Base-by-base conservation (phyloP, 306 rosid species). In the Arachis stenosperma region DNA sequence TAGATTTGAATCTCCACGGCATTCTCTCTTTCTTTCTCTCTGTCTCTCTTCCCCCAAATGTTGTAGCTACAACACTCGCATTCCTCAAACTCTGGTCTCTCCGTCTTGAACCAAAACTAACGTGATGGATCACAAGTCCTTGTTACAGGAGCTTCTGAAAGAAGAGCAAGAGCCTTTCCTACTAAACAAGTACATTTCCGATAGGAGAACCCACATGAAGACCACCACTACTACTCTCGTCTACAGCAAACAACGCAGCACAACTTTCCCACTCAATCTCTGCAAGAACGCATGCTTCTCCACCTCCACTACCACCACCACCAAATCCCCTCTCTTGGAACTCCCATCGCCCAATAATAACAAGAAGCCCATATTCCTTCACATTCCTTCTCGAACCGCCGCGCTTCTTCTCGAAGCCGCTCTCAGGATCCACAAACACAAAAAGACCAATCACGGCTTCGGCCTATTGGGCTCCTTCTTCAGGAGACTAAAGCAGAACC, bases 381-480 rank as follows among this genome's bases (percentile, higher is more conserved):
- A 87, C n/a, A 79, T 93, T 57, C 96, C 98, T 6, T 84, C 96
- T 3, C 53, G 86, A 78, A 94, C 96, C 0, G 91, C 99, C 0
- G 43, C 96, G 8, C 79, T 94, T 33, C 98, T 94, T 57, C 89
- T 94, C 0, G 96, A 95, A 79, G 96, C 99, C 22, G 90, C 99
- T 57, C 81, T 88, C 27, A 84, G 90, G 82, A 88, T 95, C 86
- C 99, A 90, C 13, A 94, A 91, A 61, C 90, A 89, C 67, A 0
- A 88, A 81, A 73, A 37, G 79, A 14, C 81, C 81, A 78, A 15
- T 77, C 42, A 84, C 33, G 84, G 87, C 0, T 84, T 88, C 36
- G 89, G 88, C 11, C 47, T 90, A 3, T 79, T 95, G 3, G 97
- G 97, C 11, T 90, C 97, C 3, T 68, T 94, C 0, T 76, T 91